Conservation (phyloP, 148 eudicot species). For the Silene uniflora region DNA sequence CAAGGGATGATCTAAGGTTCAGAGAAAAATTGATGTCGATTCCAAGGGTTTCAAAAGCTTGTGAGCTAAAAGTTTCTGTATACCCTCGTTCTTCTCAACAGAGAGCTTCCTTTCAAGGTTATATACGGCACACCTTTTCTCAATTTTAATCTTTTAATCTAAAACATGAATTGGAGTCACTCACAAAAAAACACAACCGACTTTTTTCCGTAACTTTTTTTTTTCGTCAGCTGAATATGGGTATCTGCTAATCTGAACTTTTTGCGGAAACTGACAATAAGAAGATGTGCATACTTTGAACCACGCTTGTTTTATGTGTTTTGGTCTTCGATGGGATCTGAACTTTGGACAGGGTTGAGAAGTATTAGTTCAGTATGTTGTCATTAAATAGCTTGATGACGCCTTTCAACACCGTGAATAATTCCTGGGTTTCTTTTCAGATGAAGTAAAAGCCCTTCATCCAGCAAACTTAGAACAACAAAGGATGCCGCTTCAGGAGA, state of each 20-base stretch:
- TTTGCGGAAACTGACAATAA: neutral
- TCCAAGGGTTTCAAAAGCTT: neutral
- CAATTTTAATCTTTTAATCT: too few species aligned
- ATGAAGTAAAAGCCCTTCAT: neutral
- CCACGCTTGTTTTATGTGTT: too few species aligned
- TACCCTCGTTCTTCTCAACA: constrained; percentile 7
- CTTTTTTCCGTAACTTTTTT: neutral
- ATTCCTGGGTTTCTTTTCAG: neutral
- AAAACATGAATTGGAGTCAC: neutral
- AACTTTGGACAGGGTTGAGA: too few species aligned
- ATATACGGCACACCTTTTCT: neutral
- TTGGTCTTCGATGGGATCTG: too few species aligned
- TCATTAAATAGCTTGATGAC: too few species aligned
- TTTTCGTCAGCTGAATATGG: neutral
- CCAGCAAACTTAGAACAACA: neutral
- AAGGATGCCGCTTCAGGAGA: neutral
- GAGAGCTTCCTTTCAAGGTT: neutral
- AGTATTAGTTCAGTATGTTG: too few species aligned
- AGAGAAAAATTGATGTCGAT: neutral
- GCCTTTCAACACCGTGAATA: too few species aligned
- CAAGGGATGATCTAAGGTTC: neutral
- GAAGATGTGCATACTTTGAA: too few species aligned
- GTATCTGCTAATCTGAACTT: too few species aligned
- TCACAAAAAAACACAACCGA: neutral
- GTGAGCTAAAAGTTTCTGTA: neutral